A percentile compares a stretch with the other conserved stretches of the same genome.
Evolutionary conservation across 2,329 filamentous ascomycete genomes (phyloP).

Genomic region (Cercospora sesami): DNA sequence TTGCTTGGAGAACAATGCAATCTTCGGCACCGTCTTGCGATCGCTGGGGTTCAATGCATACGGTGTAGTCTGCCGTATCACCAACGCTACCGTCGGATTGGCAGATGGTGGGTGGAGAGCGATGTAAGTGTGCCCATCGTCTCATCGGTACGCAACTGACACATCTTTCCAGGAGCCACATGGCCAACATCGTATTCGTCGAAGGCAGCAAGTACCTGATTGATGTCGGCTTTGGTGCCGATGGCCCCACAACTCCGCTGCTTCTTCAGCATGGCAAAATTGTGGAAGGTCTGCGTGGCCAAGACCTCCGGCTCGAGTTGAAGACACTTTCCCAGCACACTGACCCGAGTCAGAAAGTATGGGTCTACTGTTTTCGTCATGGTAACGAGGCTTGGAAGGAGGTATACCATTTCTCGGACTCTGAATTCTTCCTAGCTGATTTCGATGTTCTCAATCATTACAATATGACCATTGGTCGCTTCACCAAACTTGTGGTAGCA

Average conservation of each 20-base stretch:
- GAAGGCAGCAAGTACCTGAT: constrained; percentile 53
- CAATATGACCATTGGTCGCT: constrained; percentile 40
- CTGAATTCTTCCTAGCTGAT: constrained; percentile 62
- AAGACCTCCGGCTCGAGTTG: constrained; percentile 22
- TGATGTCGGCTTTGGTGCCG: constrained; percentile 66
- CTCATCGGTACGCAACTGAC: neutral
- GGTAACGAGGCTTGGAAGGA: constrained; percentile 52
- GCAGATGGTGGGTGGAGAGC: neutral
- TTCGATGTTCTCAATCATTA: constrained; percentile 61
- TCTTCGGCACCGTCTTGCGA: constrained; percentile 54
- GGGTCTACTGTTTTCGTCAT: constrained; percentile 44
- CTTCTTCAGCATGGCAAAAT: constrained; percentile 52
- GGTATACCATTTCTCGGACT: constrained; percentile 65
- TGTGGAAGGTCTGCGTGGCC: constrained; percentile 1
- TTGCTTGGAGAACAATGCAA: constrained; percentile 60
- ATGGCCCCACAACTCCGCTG: constrained; percentile 60
- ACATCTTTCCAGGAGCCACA: constrained; percentile 34
- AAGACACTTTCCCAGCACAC: constrained; percentile 21
- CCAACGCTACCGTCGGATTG: neutral
- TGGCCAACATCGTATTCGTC: constrained; percentile 50
- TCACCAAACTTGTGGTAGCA: neutral
- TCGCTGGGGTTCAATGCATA: constrained; percentile 53
- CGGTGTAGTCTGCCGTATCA: constrained; percentile 22
- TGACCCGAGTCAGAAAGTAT: constrained; percentile 40
- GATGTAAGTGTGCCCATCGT: neutral